Base-by-base conservation (phyloP, 1,284 basidiomycete genomes). In the Cryptococcus sp. region DNA sequence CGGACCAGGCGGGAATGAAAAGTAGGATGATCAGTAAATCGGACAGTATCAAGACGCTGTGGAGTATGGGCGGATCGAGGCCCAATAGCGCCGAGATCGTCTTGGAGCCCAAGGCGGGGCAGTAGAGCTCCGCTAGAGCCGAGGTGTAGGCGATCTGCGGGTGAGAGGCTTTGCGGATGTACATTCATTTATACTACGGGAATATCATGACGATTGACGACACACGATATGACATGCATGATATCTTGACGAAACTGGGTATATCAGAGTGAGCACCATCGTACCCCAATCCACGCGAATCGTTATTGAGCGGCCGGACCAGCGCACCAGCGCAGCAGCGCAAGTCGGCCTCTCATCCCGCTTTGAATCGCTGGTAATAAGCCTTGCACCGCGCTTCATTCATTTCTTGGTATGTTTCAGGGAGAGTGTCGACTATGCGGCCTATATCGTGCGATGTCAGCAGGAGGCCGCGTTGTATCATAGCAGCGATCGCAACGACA, bases 321-420 rank as follows among this genome's bases (percentile, higher is more conserved):
- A 19, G 17, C 19, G 11, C 13, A 19, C n/a, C n/a, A n/a, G n/a
- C n/a, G n/a, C n/a, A n/a, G n/a, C n/a, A n/a, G n/a, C 19, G 11
- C 13, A 19, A 41, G 11, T 15, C 11, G 25, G 25, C n/a, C 15
- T 25, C 49, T 22, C 45, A 56, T 30, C 55, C 73, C 1, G 78
- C 69, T 61, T 84, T 81, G 71, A 90, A 91, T 13, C 85, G 82
- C 16, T 82, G 82, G 67, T 91, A 92, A 63, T 85, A 86, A 49
- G 85, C 84, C 73, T 95, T 96, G 13, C 89, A 88, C 60, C 85
- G 83, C 0, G 84, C 82, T 75, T 93, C 90, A 4, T 88, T 84
- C 60, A 86, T 83, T 66, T 93, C 91, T 69, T 90, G 88, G 19
- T 88, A 91, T 25, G 91, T 90, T 77, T 98, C 95, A 1, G 94